These are phyloP conservation scores for Schizosaccharomyces versatilis DNA, from an alignment of 1,139 yeast genomes.

Conservation along the genomic window DNA sequence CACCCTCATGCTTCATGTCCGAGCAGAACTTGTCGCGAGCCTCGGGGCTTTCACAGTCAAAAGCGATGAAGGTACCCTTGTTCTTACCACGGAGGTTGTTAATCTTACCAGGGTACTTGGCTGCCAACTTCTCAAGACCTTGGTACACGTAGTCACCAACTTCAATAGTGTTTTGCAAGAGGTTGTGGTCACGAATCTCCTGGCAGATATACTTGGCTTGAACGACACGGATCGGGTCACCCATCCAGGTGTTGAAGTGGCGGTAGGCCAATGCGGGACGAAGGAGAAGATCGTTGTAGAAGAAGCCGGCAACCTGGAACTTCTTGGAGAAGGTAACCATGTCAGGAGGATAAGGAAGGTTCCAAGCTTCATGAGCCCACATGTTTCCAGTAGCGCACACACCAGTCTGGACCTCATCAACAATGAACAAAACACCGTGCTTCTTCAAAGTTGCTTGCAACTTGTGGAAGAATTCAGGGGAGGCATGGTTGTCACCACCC, in stretches of 20 bases:
- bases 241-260: conserved; percentile 83
- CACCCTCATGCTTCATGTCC: conserved; percentile 37
- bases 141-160: conserved; percentile 43
- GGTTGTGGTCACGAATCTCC: conserved; percentile 38
- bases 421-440: conserved; percentile 45
- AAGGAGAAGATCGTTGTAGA: conserved; percentile 45
- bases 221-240: conserved; percentile 61
- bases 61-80: conserved; percentile 60
- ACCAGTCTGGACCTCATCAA: conserved; percentile 76
- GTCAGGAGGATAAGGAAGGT: conserved; percentile 51
- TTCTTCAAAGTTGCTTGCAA: conserved; percentile 48
- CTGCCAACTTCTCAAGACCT: conserved; percentile 30
- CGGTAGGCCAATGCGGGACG: conserved; percentile 55
- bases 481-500: conserved; percentile 76
- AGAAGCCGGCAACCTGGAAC: conserved; percentile 72
- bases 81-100: conserved; percentile 48
- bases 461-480: conserved; percentile 54
- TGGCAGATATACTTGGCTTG: conserved; percentile 48
- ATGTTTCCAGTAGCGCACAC: conserved; percentile 65
- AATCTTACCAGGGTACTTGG: conserved; percentile 30
- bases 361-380: conserved; percentile 77
- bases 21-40: conserved; percentile 37
- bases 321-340: conserved; percentile 67
- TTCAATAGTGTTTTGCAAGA: conserved; percentile 31
- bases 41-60: conserved; percentile 36